These are phyloP conservation scores for Paraurostyla sp. DNA, from an alignment of 73 alveolate genomes.

Conservation along the genomic window DNA sequence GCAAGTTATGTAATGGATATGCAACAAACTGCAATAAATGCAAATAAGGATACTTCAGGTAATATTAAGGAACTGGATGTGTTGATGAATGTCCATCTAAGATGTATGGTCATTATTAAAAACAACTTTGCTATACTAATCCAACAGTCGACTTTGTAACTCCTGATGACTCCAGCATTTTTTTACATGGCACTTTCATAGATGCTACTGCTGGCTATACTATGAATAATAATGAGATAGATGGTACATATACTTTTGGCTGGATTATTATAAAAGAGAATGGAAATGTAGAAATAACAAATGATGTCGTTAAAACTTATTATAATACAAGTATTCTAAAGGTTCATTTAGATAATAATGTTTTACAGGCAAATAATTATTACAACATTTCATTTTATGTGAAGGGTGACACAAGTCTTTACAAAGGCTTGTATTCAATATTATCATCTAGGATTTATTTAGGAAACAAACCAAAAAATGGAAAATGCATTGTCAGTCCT, in stretches of 20 bases:
- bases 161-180: background rate
- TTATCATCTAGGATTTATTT: background rate
- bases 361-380: background rate
- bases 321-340: background rate
- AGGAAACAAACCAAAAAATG: slow-evolving; percentile 10
- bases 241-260: background rate
- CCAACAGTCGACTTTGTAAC: background rate
- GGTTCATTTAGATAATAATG: slow-evolving; percentile 42
- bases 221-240: background rate
- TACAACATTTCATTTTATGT: slow-evolving; percentile 23
- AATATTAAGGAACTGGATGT: slow-evolving; percentile 36
- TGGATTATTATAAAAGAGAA: slow-evolving; percentile 5
- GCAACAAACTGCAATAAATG: background rate
- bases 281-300: background rate
- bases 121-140: background rate
- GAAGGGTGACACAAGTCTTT: background rate
- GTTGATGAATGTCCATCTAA: slow-evolving; percentile 17
- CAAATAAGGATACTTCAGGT: background rate
- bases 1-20: slow-evolving; percentile 11
- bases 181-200: background rate
- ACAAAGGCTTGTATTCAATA: slow-evolving; percentile 6
- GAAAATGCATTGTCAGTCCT: slow-evolving; percentile 22
- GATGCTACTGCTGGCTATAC: background rate
- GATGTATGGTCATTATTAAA: slow-evolving; percentile 43
- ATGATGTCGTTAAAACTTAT: slow-evolving; percentile 1